Evolutionary conservation across 331 rosid species (phyloP).

Genomic region (Rosa hybrid): DNA sequence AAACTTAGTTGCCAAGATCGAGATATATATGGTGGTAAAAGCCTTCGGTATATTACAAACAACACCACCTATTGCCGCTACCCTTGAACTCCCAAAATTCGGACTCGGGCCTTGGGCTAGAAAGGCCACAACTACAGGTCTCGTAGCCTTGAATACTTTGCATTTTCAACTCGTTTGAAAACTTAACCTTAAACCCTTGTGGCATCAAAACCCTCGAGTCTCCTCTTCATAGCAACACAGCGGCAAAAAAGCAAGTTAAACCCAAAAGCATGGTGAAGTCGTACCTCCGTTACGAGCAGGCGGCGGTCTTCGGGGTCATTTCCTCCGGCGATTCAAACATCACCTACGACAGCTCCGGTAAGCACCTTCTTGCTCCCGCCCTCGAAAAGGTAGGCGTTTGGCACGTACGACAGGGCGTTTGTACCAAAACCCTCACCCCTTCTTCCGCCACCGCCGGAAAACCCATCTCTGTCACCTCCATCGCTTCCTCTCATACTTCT

Average conservation of each 20-base stretch:
- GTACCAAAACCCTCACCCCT: slow-evolving; percentile 71
- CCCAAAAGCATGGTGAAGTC: slow-evolving; percentile 73
- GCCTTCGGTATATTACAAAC: no score
- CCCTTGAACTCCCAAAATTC: neutral
- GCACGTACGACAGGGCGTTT: slow-evolving; percentile 88
- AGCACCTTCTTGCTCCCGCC: slow-evolving; percentile 81
- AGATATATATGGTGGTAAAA: no score
- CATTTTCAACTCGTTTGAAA: neutral
- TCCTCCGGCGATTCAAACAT: slow-evolving; percentile 76
- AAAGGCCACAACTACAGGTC: neutral
- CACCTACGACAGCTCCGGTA: slow-evolving; percentile 70
- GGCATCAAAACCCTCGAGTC: neutral
- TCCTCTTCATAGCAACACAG: neutral
- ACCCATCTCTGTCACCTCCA: slow-evolving; percentile 67
- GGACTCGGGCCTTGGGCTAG: neutral
- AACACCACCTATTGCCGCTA: no score
- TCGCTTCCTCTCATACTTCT: slow-evolving; percentile 62
- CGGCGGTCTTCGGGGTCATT: slow-evolving; percentile 79
- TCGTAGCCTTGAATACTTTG: no score
- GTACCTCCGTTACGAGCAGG: slow-evolving; percentile 82
- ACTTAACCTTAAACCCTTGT: neutral
- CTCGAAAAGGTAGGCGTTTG: slow-evolving; percentile 79
- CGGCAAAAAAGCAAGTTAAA: neutral
- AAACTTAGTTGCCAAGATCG: no score
- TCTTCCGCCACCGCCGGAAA: slow-evolving; percentile 49